Percentiles rank a stretch among this genome's conserved stretches.
Conservation (phyloP, 352 stramenopile species). For the Phytophthora sojae region DNA sequence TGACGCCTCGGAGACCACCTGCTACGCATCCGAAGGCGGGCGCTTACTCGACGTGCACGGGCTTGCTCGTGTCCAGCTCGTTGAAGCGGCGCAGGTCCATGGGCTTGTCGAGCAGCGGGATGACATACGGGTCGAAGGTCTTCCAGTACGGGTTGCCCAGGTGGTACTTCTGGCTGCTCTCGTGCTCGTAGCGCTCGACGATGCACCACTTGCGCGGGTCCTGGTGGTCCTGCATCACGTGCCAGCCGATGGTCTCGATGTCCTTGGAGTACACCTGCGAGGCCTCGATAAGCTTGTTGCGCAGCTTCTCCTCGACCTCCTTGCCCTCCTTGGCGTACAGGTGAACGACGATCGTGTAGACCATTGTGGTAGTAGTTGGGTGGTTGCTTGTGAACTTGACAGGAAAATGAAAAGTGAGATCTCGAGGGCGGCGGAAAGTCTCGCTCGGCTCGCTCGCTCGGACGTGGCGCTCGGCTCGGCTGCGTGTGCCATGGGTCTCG, state of each 20-base stretch:
- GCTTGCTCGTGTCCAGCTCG: slow-evolving; percentile 46
- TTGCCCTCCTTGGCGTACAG: slow-evolving; percentile 49
- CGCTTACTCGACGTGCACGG: slow-evolving; percentile 25
- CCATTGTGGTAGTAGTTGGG: slow-evolving; percentile 27
- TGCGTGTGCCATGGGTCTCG: slow-evolving; percentile 1
- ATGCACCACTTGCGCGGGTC: slow-evolving; percentile 48
- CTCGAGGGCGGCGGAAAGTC: slow-evolving; percentile 9
- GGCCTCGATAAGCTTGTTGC: slow-evolving; percentile 46
- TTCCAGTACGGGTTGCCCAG: slow-evolving; percentile 37
- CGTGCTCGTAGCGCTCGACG: slow-evolving; percentile 47
- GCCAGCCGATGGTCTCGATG: slow-evolving; percentile 38
- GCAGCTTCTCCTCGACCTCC: slow-evolving; percentile 47
- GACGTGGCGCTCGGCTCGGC: background rate
- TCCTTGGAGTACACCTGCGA: slow-evolving; percentile 50
- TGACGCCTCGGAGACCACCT: background rate
- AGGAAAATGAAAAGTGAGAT: slow-evolving; percentile 37
- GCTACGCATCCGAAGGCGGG: background rate
- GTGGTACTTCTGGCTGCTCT: slow-evolving; percentile 40
- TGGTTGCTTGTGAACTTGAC: slow-evolving; percentile 30
- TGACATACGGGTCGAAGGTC: slow-evolving; percentile 36
- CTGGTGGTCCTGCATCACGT: slow-evolving; percentile 45
- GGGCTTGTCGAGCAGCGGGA: slow-evolving; percentile 24
- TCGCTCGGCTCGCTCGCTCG: background rate
- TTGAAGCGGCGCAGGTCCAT: slow-evolving; percentile 43
- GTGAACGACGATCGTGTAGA: slow-evolving; percentile 47